These are phyloP conservation scores for Chenopodium suecicum DNA, from an alignment of 148 eudicot genomes.

Conservation along the genomic window DNA sequence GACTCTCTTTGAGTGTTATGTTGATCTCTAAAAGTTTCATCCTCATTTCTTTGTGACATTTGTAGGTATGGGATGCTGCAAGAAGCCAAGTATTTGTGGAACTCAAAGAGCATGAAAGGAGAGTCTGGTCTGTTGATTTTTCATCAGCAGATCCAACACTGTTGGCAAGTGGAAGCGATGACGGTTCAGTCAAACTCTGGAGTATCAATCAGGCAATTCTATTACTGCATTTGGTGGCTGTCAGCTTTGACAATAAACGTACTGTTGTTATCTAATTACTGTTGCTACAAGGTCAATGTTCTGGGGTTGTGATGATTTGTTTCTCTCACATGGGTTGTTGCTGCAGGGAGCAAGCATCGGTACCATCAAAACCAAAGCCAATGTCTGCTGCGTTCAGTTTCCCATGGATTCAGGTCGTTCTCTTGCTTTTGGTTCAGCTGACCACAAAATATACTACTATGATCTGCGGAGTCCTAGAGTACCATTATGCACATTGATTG, in stretches of 20 bases:
- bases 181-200: constrained; percentile 99
- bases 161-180: constrained; percentile 98
- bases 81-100: constrained; percentile 86
- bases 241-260: constrained; percentile 90
- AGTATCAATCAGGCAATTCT: constrained; percentile 99
- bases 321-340: constrained; percentile 51
- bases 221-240: constrained; percentile 90
- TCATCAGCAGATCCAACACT: constrained; percentile 90
- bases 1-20: background rate
- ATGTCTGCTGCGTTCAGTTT: constrained; percentile 93
- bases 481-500: constrained; percentile 80
- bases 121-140: constrained; percentile 92
- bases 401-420: constrained; percentile 68
- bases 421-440: constrained; percentile 98
- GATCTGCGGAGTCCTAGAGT: constrained; percentile 78
- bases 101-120: constrained; percentile 83
- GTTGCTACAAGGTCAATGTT: constrained; percentile 31
- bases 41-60: background rate
- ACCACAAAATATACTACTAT: constrained; percentile 82
- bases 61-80: constrained; percentile 93
- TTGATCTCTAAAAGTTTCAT: background rate
- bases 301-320: constrained; percentile 47
- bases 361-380: constrained; percentile 91
- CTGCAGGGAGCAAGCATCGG: constrained; percentile 91
- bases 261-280: constrained; percentile 65